phyloP scores from a whole-genome alignment of 495 filamentous ascomycete species.

The Oleoguttula mirabilis region DNA sequence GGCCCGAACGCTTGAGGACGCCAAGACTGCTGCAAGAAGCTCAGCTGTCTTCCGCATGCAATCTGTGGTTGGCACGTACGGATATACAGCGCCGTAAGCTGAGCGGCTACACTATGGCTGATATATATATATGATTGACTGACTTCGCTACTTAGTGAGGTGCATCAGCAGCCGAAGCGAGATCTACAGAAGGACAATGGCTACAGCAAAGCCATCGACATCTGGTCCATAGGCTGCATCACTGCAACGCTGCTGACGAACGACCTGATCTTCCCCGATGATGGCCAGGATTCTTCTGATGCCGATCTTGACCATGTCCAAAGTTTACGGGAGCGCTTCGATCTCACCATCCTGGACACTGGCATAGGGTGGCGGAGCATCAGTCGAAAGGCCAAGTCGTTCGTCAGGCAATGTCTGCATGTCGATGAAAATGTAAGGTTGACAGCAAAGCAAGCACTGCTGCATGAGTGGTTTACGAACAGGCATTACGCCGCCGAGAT shows the following conservation, averaged over 20 bases:
- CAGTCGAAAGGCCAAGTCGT: conserved; percentile 36
- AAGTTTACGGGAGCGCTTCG: background rate
- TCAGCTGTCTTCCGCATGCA: conserved; percentile 36
- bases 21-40: background rate
- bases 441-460: conserved; percentile 42
- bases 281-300: conserved; percentile 1
- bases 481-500: conserved; percentile 30
- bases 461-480: conserved; percentile 50
- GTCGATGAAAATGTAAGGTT: conserved; percentile 41
- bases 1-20: conserved; percentile 25
- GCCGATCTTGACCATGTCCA: background rate
- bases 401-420: conserved; percentile 42
- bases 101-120: conserved; percentile 11
- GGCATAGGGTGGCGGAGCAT: conserved; percentile 31
- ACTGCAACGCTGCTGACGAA: conserved; percentile 42
- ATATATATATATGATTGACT: background rate
- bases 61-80: conserved; percentile 50
- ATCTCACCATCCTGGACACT: conserved; percentile 29
- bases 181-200: conserved; percentile 28
- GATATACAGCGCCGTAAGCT: conserved; percentile 63
- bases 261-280: conserved; percentile 27
- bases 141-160: conserved; percentile 1
- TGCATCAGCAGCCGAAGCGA: background rate
- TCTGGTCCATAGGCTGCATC: conserved; percentile 51
- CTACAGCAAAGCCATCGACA: conserved; percentile 50